phyloP scores from a whole-genome alignment of 148 eudicot species.

The Diospyros lotus region DNA sequence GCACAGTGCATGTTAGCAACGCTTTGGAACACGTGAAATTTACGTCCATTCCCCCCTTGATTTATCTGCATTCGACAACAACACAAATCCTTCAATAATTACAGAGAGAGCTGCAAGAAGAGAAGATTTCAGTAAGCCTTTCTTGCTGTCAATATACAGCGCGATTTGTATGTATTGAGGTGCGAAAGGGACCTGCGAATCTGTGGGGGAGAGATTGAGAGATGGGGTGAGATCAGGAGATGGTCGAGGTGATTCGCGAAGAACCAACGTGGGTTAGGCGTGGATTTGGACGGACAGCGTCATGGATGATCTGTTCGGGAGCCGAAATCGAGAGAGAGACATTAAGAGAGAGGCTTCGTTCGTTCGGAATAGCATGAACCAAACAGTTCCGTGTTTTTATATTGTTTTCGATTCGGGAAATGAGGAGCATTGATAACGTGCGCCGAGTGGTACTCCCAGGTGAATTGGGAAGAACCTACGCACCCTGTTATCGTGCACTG shows the following conservation, averaged over 20 bases:
- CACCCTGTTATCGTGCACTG: not conserved
- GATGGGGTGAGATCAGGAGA: not conserved
- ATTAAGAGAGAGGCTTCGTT: conserved; percentile 20
- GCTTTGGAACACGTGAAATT: conserved; percentile 1
- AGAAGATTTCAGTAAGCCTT: not conserved
- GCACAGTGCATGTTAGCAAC: conserved; percentile 39
- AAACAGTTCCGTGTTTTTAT: not conserved
- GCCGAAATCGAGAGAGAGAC: conserved; percentile 38
- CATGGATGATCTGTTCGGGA: conserved; percentile 26
- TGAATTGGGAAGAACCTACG: conserved; percentile 1
- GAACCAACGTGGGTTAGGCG: conserved; percentile 20
- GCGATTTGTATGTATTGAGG: not conserved
- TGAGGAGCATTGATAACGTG: not conserved
- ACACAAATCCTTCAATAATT: conserved; percentile 13
- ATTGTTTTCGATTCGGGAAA: not conserved
- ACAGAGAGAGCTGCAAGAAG: not conserved
- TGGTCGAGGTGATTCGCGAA: conserved; percentile 20
- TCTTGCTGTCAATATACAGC: not conserved
- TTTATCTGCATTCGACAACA: conserved; percentile 27
- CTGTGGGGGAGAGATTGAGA: conserved; percentile 12
- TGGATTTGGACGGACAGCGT: conserved; percentile 18
- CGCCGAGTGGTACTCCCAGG: not conserved
- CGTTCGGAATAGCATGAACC: conserved; percentile 14
- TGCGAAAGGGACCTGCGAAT: conserved; percentile 21
- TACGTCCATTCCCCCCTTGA: conserved; percentile 25